Evolutionary conservation across 2,329 filamentous ascomycete genomes (phyloP), one percentile per base, ranked within the genome.

Genomic region (Zalaria sp.): DNA sequence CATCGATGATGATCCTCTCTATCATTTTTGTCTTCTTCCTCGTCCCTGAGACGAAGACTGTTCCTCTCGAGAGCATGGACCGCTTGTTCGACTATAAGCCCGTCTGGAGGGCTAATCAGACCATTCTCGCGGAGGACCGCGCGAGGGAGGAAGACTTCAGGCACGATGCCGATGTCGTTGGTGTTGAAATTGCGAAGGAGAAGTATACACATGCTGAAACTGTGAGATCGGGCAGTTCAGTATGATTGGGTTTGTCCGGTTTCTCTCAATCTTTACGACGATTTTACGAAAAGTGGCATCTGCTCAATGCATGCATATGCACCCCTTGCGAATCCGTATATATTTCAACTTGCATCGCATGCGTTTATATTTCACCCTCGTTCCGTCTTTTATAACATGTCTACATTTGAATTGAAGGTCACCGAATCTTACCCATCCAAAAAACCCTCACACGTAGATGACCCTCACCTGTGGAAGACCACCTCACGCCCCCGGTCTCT

Each of bases 401-500:
- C 18, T 18, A 18, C 18, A 18, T 18, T 18, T 18, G 18, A 18
- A 18, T 18, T 18, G 18, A 18, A 18, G 18, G 18, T 18, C 18
- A 18, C 18, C 18, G 18, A 18, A 18, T 18, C 18, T 18, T 18
- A 18, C 18, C 18, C 18, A 18, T 18, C 18, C 18, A 18, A 18
- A 18, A 18, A 18, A 18, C 18, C 18, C 18, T 18, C 18, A 18
- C 18, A 18, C 18, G 18, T 18, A 18, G 18, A 18, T 18, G 18
- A 18, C 18, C 18, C 18, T 18, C 18, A 18, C 18, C 18, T 18
- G 18, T 18, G 18, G 18, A 18, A 18, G 18, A 18, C 18, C 18
- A 18, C 18, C 18, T 18, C 18, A 18, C 18, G 18, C 70, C 1
- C 79, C 79, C 1, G 79, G 81, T 18, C 82, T 67, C 25, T 64